Evolutionary conservation across 2,329 filamentous ascomycete genomes (phyloP).

Genomic region (Alternaria alternata): DNA sequence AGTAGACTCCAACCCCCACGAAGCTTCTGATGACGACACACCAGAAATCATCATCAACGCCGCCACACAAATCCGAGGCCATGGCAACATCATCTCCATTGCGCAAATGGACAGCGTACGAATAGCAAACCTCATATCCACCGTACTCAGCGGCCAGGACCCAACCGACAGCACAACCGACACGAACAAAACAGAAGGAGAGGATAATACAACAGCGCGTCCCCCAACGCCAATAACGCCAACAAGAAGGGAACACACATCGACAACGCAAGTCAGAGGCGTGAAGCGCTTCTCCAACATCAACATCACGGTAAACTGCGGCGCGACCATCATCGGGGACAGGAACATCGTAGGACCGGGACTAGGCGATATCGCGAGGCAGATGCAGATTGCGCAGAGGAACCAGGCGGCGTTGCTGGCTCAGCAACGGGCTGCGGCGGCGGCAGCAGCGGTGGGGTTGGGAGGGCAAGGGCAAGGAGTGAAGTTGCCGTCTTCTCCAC

Average conservation of each 20-base stretch:
- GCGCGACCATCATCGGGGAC: conserved; percentile 46
- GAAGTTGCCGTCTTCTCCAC: no score
- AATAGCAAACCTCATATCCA: conserved; percentile 38
- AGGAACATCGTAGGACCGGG: conserved; percentile 47
- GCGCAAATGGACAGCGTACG: conserved; percentile 41
- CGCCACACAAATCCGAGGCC: conserved; percentile 44
- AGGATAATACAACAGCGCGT: no score
- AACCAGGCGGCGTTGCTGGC: conserved; percentile 30
- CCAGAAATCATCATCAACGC: conserved; percentile 49
- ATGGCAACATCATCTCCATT: conserved; percentile 46
- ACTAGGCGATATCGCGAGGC: conserved; percentile 43
- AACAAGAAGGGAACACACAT: conserved; percentile 2
- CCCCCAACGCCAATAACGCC: neutral
- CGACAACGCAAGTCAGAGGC: conserved; percentile 14
- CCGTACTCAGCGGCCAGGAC: conserved; percentile 27
- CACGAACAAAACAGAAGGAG: no score
- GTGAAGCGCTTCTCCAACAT: conserved; percentile 27
- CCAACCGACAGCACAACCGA: no score
- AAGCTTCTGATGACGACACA: conserved; percentile 11
- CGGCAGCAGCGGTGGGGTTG: neutral
- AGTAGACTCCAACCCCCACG: neutral
- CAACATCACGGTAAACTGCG: conserved; percentile 47
- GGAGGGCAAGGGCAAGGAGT: neutral
- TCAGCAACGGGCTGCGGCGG: conserved; percentile 16
- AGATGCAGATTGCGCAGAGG: conserved; percentile 43